Percentiles rank a stretch among this genome's conserved stretches.
Evolutionary conservation across 495 filamentous ascomycete genomes (phyloP).

Genomic region (Penicillium cosmopolitanum): DNA sequence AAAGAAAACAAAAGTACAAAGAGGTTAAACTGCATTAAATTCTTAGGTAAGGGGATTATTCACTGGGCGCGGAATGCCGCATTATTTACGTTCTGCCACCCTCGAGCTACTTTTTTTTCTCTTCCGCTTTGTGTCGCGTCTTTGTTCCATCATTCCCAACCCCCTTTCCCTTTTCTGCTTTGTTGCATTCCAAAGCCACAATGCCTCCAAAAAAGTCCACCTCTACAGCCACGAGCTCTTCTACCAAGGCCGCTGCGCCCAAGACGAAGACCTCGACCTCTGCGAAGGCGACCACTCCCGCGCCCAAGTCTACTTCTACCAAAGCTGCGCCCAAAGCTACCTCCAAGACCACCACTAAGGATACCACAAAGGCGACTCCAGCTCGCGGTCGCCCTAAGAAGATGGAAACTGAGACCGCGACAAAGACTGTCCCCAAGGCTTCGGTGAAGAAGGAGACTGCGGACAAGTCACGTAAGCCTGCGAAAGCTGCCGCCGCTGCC

Average conservation of each 20-base stretch:
- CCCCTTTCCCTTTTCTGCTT: conserved; percentile 5
- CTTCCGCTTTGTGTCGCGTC: conserved; percentile 3
- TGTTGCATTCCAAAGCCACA: conserved; percentile 16
- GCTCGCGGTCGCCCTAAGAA: conserved; percentile 25
- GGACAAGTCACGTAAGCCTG: conserved; percentile 17
- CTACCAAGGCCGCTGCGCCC: conserved; percentile 1
- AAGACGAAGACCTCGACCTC: conserved; percentile 3
- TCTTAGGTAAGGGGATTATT: too few relatives aligned
- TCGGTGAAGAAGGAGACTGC: conserved; percentile 15
- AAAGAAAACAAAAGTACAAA: too few relatives aligned
- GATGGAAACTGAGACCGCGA: conserved; percentile 12
- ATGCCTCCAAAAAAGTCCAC: conserved; percentile 45
- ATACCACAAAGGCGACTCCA: conserved; percentile 16
- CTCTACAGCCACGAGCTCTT: conserved; percentile 20
- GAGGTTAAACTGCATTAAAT: too few relatives aligned
- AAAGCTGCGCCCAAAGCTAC: conserved; percentile 24
- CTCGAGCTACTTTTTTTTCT: neutral
- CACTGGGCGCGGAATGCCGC: conserved; percentile 25
- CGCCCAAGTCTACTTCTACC: conserved; percentile 22
- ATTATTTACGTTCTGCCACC: conserved; percentile 18
- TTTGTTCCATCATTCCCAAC: conserved; percentile 9
- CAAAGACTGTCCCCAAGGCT: conserved; percentile 6
- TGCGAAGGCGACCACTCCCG: conserved; percentile 5
- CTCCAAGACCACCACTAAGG: conserved; percentile 10
- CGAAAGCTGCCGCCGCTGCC: conserved; percentile 19